Evolutionary conservation across 768 basidiomycete genomes (phyloP).

Genomic region (Leccinum uliginosum): DNA sequence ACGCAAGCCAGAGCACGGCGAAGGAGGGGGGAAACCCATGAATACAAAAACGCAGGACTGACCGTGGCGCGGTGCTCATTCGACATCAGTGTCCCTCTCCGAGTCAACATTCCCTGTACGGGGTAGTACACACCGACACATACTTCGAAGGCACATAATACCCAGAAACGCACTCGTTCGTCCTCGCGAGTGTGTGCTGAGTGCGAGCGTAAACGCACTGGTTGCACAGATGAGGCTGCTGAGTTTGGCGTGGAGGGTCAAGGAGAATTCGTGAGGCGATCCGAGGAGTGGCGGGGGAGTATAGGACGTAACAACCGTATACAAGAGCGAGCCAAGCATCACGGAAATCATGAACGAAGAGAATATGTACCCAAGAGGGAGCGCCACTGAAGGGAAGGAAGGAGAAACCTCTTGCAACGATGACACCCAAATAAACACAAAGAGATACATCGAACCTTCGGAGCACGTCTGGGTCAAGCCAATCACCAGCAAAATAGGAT

Average conservation of each 20-base stretch:
- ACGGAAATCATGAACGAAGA: constrained; percentile 78
- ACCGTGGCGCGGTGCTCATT: constrained; percentile 76
- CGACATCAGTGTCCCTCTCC: constrained; percentile 58
- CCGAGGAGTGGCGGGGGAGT: constrained; percentile 18
- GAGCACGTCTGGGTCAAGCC: constrained; percentile 77
- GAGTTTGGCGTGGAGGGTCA: constrained; percentile 63
- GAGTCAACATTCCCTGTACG: constrained; percentile 70
- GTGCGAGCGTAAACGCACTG: constrained; percentile 53
- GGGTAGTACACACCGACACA: constrained; percentile 81
- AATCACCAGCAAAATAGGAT: constrained; percentile 57
- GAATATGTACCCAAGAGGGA: constrained; percentile 78
- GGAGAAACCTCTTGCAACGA: constrained; percentile 61
- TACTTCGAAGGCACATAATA: constrained; percentile 71
- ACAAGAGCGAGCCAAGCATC: constrained; percentile 74
- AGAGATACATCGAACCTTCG: constrained; percentile 82
- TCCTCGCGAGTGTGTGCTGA: constrained; percentile 40
- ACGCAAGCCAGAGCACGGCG: not conserved
- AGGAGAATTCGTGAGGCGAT: constrained; percentile 32
- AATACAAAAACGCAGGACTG: constrained; percentile 16
- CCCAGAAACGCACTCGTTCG: constrained; percentile 59
- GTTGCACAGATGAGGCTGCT: constrained; percentile 59
- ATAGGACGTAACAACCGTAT: constrained; percentile 47
- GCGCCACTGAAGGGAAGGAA: constrained; percentile 32
- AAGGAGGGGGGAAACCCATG: not conserved
- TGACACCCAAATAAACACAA: constrained; percentile 82